Percentiles rank a stretch among this genome's conserved stretches.
Conservation (phyloP, 225 moss, liverwort and hornwort species). For the Takakia lepidozioides region DNA sequence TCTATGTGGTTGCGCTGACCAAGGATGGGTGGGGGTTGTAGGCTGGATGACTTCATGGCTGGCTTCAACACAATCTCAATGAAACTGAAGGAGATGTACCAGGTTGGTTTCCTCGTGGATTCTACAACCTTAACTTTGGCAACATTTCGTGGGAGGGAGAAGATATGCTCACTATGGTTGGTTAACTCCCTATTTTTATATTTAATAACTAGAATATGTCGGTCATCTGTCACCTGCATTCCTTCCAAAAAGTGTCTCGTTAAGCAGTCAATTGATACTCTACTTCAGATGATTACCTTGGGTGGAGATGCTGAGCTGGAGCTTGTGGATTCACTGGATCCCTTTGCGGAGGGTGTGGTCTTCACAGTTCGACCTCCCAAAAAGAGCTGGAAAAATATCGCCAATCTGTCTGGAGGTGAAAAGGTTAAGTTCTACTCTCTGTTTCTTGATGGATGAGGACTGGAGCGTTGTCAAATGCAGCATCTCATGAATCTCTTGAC, state of each 20-base stretch:
- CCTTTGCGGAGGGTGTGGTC: conserved; percentile 96
- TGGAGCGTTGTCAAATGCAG: no score
- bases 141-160: not conserved
- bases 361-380: conserved; percentile 97
- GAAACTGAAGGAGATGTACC: conserved; percentile 99
- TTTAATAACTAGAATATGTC: no score
- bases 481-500: no score
- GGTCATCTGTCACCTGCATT: no score
- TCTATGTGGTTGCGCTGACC: no score
- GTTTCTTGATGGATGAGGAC: no score
- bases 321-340: conserved; percentile 95
- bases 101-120: conserved; percentile 26
- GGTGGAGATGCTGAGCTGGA: conserved; percentile 99
- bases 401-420: conserved; percentile 96
- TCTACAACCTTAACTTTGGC: not conserved
- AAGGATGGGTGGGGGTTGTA: no score
- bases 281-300: conserved; percentile 90
- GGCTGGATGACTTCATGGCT: conserved; percentile 96
- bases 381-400: conserved; percentile 97
- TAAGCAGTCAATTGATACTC: no score
- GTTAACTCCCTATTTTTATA: no score
- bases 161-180: no score
- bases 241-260: no score
- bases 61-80: conserved; percentile 94
- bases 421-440: no score